These are phyloP conservation scores for Yarrowia bubula DNA, from an alignment of 805 yeast species.

Conservation along the genomic window DNA sequence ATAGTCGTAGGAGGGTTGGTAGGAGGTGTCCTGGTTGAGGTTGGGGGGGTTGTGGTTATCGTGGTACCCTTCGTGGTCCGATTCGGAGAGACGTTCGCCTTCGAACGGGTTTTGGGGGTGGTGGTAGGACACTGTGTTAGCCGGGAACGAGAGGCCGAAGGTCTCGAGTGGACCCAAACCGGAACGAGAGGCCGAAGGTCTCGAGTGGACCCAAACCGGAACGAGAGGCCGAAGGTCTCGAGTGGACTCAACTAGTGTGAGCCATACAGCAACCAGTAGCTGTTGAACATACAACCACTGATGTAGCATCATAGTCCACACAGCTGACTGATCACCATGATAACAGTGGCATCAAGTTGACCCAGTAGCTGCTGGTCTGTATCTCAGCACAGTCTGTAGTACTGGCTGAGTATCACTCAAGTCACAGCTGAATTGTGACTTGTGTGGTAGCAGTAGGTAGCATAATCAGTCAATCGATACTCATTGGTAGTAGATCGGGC, in stretches of 20 bases:
- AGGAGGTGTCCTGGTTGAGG: constrained; percentile 15
- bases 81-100: background rate
- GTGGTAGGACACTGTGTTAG: constrained; percentile 15
- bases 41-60: background rate
- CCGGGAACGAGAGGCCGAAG: background rate
- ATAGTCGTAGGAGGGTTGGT: constrained; percentile 6
- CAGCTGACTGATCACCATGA: background rate
- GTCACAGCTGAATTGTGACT: no score
- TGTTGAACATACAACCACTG: background rate
- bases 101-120: constrained; percentile 16
- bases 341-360: no score
- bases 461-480: no score
- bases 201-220: background rate
- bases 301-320: background rate
- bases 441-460: no score
- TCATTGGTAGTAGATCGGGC: no score
- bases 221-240: background rate
- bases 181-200: background rate
- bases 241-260: background rate
- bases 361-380: no score
- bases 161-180: background rate
- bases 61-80: background rate
- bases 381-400: no score
- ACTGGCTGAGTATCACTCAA: no score
- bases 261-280: background rate